Percentiles rank a stretch among this genome's conserved stretches.
These are phyloP conservation scores for Dalbergia oliveri DNA, from an alignment of 306 rosid genomes.

Conservation along the genomic window DNA sequence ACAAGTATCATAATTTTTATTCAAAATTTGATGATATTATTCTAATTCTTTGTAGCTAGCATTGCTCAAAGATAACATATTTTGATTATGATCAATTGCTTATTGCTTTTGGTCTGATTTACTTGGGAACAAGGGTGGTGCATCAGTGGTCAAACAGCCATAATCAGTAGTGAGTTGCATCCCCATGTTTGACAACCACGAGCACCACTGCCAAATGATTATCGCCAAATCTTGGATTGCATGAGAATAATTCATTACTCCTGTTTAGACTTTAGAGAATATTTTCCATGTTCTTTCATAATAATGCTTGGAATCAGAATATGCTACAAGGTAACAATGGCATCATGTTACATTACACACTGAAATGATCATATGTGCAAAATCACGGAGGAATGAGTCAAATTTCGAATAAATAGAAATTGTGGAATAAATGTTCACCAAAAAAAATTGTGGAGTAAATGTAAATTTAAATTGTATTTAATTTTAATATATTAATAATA, in stretches of 20 bases:
- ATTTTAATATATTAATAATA: too few relatives aligned
- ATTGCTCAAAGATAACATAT: not conserved
- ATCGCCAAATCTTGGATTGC: conserved; percentile 46
- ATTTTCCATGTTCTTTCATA: conserved; percentile 36
- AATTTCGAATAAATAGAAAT: too few relatives aligned
- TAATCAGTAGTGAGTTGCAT: conserved; percentile 42
- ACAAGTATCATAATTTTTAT: too few relatives aligned
- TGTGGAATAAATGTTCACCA: too few relatives aligned
- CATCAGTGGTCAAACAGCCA: conserved; percentile 48
- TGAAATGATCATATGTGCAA: not conserved
- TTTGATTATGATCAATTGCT: conserved; percentile 29
- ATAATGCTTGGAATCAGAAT: conserved; percentile 36
- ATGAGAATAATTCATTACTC: conserved; percentile 46
- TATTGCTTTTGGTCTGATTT: conserved; percentile 46
- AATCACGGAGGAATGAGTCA: too few relatives aligned
- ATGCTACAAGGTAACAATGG: not conserved
- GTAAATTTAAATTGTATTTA: too few relatives aligned
- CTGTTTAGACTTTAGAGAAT: conserved; percentile 37
- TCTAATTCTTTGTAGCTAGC: too few relatives aligned
- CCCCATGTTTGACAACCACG: conserved; percentile 52
- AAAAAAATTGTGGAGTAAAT: too few relatives aligned
- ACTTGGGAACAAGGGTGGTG: conserved; percentile 45
- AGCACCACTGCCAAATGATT: conserved; percentile 44
- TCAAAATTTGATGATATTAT: too few relatives aligned
- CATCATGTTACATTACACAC: not conserved